Percentiles rank a stretch among this genome's conserved stretches.
phyloP scores from a whole-genome alignment of 805 yeast genomes.

The Lipomyces yamadae region DNA sequence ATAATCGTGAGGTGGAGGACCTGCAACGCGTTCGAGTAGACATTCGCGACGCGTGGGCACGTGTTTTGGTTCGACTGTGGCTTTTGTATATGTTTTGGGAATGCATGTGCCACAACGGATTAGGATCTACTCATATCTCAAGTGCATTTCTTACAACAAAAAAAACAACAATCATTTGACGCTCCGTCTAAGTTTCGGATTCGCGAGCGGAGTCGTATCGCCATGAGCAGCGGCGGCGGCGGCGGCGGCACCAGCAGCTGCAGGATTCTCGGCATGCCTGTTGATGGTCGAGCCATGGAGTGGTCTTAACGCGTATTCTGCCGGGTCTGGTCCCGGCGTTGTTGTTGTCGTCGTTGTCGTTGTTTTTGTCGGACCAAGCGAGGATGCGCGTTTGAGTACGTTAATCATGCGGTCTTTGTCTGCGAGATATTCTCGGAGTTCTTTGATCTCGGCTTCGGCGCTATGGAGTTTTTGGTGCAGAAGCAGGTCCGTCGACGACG shows the following conservation, averaged over 20 bases:
- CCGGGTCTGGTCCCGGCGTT: neutral
- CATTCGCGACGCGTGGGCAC: neutral
- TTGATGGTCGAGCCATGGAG: conserved; percentile 7
- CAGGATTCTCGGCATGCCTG: neutral
- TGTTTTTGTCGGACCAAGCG: neutral
- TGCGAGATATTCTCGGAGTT: conserved; percentile 62
- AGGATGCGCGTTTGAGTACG: conserved; percentile 56
- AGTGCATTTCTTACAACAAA: neutral
- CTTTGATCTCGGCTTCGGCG: conserved; percentile 56
- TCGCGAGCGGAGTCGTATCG: neutral
- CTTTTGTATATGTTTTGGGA: neutral
- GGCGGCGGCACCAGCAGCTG: too few relatives aligned
- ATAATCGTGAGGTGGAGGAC: too few relatives aligned
- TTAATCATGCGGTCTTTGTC: conserved; percentile 81
- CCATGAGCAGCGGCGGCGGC: neutral
- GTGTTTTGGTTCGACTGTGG: neutral
- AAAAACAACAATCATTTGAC: neutral
- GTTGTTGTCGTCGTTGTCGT: neutral
- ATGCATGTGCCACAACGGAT: neutral
- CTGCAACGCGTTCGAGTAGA: neutral
- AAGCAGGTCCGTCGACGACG: neutral
- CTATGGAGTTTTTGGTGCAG: neutral
- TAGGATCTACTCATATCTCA: too few relatives aligned
- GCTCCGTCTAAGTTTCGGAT: neutral
- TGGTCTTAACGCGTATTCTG: conserved; percentile 5